Conservation (phyloP, 345 rosid genomes). For the Fremontodendron californicum region DNA sequence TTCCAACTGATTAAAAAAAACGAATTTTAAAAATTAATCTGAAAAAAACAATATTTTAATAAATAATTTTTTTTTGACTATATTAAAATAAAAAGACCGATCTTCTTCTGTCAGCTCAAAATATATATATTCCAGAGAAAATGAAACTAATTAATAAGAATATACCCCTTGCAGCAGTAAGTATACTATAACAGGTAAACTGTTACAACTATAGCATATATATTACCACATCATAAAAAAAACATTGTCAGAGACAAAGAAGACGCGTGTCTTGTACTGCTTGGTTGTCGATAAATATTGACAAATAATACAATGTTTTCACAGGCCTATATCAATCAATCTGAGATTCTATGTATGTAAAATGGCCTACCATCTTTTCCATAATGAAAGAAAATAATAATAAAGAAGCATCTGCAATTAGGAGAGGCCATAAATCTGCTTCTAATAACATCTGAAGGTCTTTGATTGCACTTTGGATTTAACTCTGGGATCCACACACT, state of each 20-base stretch:
- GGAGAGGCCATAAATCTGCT: not conserved
- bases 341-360: conserved; percentile 19
- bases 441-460: not conserved
- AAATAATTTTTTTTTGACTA: no score
- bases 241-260: not conserved
- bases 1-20: no score
- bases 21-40: no score
- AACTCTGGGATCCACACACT: conserved; percentile 19
- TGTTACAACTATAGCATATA: no score
- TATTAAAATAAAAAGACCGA: no score
- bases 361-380: conserved; percentile 23
- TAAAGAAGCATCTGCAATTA: not conserved
- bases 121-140: not conserved
- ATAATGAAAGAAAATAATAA: not conserved
- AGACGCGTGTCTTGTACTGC: conserved; percentile 19
- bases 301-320: not conserved
- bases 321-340: conserved; percentile 10
- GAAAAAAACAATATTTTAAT: no score
- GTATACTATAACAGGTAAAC: no score
- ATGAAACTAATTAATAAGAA: not conserved
- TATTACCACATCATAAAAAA: not conserved
- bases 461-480: conserved; percentile 25
- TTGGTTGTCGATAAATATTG: conserved; percentile 12
- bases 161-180: no score
- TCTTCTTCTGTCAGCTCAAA: not conserved